Evolutionary conservation across 768 basidiomycete genomes (phyloP).

Genomic region (Lactarius indigo): DNA sequence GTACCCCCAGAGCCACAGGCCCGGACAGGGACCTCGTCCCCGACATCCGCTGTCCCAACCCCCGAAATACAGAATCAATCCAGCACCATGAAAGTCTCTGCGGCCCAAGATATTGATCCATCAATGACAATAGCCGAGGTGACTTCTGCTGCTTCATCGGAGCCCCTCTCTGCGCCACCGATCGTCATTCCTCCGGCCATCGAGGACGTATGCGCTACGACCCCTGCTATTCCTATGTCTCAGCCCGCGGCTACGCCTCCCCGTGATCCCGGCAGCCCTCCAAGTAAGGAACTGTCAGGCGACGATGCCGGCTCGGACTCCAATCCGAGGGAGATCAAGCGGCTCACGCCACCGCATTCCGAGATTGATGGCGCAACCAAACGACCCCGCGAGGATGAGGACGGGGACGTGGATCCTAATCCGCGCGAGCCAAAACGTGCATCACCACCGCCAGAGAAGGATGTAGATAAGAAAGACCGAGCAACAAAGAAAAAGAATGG

Average conservation of each 20-base stretch:
- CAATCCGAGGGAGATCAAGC: constrained; percentile 46
- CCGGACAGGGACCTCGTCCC: constrained; percentile 1
- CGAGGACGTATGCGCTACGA: neutral
- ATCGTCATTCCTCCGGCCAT: neutral
- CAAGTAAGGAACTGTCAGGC: constrained; percentile 43
- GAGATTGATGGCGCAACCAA: constrained; percentile 29
- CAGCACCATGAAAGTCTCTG: neutral
- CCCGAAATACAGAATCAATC: constrained; percentile 9
- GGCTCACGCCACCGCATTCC: constrained; percentile 69
- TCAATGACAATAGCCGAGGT: neutral
- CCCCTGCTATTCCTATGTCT: neutral
- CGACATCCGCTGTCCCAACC: neutral
- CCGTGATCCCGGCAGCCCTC: constrained; percentile 1
- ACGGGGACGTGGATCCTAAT: constrained; percentile 16
- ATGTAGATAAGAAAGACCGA: constrained; percentile 14
- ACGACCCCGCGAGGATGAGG: constrained; percentile 21
- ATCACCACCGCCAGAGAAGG: constrained; percentile 51
- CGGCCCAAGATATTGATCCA: neutral
- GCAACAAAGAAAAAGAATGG: constrained; percentile 21
- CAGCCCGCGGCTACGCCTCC: neutral
- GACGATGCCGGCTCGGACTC: constrained; percentile 62
- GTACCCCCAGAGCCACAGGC: constrained; percentile 33
- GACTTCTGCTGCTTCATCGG: neutral
- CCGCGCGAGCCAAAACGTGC: constrained; percentile 49
- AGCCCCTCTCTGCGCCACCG: neutral